Conservation (phyloP, 495 filamentous ascomycete species). For the Jackrogersella minutella region DNA sequence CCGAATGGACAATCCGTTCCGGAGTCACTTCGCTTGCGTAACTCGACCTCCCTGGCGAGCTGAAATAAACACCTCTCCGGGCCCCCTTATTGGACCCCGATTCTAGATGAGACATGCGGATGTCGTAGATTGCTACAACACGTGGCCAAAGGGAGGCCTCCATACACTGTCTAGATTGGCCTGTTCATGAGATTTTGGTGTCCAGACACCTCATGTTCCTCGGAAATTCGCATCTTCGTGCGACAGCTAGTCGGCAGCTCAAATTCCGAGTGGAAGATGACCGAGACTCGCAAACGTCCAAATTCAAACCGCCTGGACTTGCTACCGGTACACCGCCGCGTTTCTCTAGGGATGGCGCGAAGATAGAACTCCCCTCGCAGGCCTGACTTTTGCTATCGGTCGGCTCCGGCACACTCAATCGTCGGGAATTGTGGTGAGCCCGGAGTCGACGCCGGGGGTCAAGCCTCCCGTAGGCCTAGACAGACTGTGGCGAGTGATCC, state of each 20-base stretch:
- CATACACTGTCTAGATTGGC: constrained; percentile 27
- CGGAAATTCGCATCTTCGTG: constrained; percentile 34
- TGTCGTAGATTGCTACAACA: constrained; percentile 38
- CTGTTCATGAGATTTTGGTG: constrained; percentile 21
- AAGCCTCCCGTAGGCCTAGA: constrained; percentile 39
- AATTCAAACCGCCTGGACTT: background rate
- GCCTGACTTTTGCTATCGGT: constrained; percentile 4
- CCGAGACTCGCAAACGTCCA: constrained; percentile 15
- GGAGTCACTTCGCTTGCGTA: constrained; percentile 18
- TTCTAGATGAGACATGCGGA: constrained; percentile 38
- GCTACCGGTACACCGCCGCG: background rate
- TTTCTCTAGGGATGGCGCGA: background rate
- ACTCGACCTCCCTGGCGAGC: constrained; percentile 31
- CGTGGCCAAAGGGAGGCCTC: constrained; percentile 36
- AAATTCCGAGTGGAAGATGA: constrained; percentile 22
- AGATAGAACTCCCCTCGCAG: background rate
- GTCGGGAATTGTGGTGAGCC: constrained; percentile 19
- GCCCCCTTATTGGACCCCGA: constrained; percentile 26
- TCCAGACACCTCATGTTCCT: constrained; percentile 11
- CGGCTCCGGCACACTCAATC: constrained; percentile 17
- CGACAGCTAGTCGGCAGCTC: constrained; percentile 21
- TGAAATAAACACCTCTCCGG: constrained; percentile 22
- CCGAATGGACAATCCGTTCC: constrained; percentile 20
- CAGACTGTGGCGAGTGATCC: constrained; percentile 35
- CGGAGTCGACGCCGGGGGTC: constrained; percentile 27